A percentile compares a stretch with the other conserved stretches of the same genome.
phyloP scores from a whole-genome alignment of 2,329 filamentous ascomycete species.

The Neoascochyta sp. region DNA sequence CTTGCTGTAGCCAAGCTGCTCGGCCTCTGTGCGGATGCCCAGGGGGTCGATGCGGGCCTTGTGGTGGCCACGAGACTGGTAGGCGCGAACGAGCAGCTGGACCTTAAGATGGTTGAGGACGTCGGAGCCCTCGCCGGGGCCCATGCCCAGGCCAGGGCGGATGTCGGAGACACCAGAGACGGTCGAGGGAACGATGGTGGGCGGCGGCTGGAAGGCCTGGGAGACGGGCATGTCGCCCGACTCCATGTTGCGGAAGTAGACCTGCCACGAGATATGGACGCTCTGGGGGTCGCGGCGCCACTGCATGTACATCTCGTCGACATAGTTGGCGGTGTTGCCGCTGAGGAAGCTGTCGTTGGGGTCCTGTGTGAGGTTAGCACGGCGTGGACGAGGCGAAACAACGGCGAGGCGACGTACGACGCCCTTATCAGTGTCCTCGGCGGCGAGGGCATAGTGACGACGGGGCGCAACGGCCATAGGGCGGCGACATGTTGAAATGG shows the following conservation, averaged over 20 bases:
- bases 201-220: conserved; percentile 93
- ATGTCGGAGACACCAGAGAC: conserved; percentile 70
- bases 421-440: conserved; percentile 57
- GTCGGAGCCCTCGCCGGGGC: conserved; percentile 68
- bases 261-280: conserved; percentile 97
- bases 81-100: conserved; percentile 91
- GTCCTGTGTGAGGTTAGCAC: conserved; percentile 54
- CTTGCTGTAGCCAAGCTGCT: conserved; percentile 79
- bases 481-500: conserved; percentile 48
- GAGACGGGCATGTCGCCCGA: conserved; percentile 96
- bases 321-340: conserved; percentile 96
- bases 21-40: conserved; percentile 81
- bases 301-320: conserved; percentile 98
- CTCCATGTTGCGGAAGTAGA: conserved; percentile 99
- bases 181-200: conserved; percentile 80
- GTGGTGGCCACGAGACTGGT: conserved; percentile 96
- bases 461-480: conserved; percentile 47
- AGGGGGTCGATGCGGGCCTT: conserved; percentile 97
- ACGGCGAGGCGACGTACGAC: conserved; percentile 53
- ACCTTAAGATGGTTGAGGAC: conserved; percentile 97
- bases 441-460: conserved; percentile 57
- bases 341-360: conserved; percentile 94
- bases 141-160: conserved; percentile 64
- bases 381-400: too few species aligned
- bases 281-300: conserved; percentile 93